Evolutionary conservation across 345 rosid species (phyloP), one percentile per base, ranked within the genome.

Genomic region (Syzygium jambos): DNA sequence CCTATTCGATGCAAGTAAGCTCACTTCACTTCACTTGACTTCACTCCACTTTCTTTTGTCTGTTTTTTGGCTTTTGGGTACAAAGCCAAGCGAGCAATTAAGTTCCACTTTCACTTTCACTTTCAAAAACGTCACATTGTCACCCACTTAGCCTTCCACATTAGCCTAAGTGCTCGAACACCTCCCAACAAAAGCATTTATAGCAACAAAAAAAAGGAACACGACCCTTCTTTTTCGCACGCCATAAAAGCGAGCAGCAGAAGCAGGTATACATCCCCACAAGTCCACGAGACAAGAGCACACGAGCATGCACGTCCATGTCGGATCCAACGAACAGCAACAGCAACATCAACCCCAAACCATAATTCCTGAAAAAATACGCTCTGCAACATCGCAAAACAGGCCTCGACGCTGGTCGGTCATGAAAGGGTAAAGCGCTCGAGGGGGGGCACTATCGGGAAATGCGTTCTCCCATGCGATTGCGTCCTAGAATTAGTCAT

Each of bases 1-100:
- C 87, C 98, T 98, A 89, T 94, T 98, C 85, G 99, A 98, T 84
- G 99, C 97, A 85, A 95, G 99, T 97, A 90, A 94, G 99, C 89
- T 29, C 30, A 51, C 2, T 38, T 29, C 55, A 83, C 54, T 77
- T 46, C 52, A 11, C 53, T 82, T 23, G n/a, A 43, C 53, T 46
- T 78, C 83, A 30, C 53, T 51, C 78, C 77, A 8, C 73, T 29
- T 29, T 30, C 51, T 25, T 27, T 25, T 17, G 53, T 52, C 85
- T 30, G 55, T 52, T 46, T 51, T 38, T 38, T 51, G 3, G 17
- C 57, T n/a, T 84, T 52, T 19, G 49, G 80, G 80, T 5, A 9
- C 80, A 21, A 7, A 21, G 10, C 57, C 25, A 55, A 21, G 57
- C 57, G 23, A 73, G 80, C 80, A 34, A 73, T 73, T 73, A 34